Base-by-base conservation (phyloP, 768 basidiomycete species). In the Naganishia vishniacii region DNA sequence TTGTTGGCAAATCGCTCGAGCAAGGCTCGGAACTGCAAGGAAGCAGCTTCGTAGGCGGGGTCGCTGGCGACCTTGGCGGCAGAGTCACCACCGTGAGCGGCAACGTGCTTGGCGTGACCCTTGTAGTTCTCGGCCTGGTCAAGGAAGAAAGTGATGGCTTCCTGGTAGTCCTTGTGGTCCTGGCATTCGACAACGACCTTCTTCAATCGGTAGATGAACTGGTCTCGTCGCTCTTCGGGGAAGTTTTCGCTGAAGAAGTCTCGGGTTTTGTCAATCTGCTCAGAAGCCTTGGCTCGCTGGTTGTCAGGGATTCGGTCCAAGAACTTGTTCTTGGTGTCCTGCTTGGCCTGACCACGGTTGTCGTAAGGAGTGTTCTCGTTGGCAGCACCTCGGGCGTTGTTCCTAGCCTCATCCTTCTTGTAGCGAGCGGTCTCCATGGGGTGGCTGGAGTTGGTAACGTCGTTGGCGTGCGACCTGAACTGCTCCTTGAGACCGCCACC, bases 171-270 rank as follows among this genome's bases (percentile, higher is more conserved):
- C 59, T 86, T 82, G 78, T 94, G 91, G 72, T 87, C 86, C 78
- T 95, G 92, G 74, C 89, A 92, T 72, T 97, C 93, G 64, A 93
- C 82, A 59, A 95, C 84, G 40, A 86, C 88, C 84, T 95, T 97
- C 82, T 97, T 97, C 6, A 85, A 82, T 13, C 94, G 84, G 81
- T 87, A 94, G 72, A 98, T 88, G 77, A 91, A 95, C 72, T 90
- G 90, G 60, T 94, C 90, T 25, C 90, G 83, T 23, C 94, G 81
- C 77, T 92, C 92, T 69, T 87, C 81, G 0, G 93, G 92, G 82
- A 95, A 92, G 41, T 93, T 88, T 51, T 92, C 89, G 16, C 79
- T 78, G 59, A 95, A 69, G 76, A 89, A 88, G 32, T 85, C 81
- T 72, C 84, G 84, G 26, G 84, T 82, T 16, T 82, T 81, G 48